Conservation (phyloP, 148 eudicot genomes). For the Diospyros kaki region DNA sequence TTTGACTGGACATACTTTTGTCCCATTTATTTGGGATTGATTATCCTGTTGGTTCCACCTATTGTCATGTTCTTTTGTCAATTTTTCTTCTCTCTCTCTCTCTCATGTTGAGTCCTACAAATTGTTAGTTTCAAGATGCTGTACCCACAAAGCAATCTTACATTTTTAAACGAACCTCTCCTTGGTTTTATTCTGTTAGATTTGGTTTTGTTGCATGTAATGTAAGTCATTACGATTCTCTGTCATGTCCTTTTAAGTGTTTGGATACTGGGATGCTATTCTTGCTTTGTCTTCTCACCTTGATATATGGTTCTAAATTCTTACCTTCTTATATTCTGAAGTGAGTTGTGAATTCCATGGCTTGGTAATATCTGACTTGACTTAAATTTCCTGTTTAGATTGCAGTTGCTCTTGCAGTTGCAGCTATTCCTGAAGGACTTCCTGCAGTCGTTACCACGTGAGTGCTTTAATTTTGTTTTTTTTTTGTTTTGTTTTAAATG, state of each 20-base stretch:
- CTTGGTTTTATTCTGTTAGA: background rate
- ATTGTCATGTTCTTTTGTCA: too few species aligned
- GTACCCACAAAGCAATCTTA: too few species aligned
- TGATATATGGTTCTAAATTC: background rate
- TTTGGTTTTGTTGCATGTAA: background rate
- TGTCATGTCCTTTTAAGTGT: background rate
- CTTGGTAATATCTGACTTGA: conserved; percentile 8
- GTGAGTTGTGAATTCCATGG: conserved; percentile 1
- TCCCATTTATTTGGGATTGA: too few species aligned
- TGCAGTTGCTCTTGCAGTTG: conserved; percentile 97
- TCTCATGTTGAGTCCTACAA: too few species aligned
- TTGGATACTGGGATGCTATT: background rate
- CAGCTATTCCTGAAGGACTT: conserved; percentile 95
- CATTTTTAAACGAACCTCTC: too few species aligned
- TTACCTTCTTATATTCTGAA: background rate
- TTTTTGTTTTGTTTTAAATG: background rate
- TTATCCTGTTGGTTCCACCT: too few species aligned
- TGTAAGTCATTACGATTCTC: background rate
- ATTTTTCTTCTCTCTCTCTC: too few species aligned
- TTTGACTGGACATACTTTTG: too few species aligned
- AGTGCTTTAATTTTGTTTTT: conserved; percentile 20
- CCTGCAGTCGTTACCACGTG: conserved; percentile 96
- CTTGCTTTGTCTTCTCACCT: background rate
- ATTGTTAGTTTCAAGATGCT: too few species aligned
- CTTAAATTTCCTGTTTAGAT: conserved; percentile 35